phyloP scores from a whole-genome alignment of 2,329 filamentous ascomycete genomes.

The Colletotrichum liaoningense region DNA sequence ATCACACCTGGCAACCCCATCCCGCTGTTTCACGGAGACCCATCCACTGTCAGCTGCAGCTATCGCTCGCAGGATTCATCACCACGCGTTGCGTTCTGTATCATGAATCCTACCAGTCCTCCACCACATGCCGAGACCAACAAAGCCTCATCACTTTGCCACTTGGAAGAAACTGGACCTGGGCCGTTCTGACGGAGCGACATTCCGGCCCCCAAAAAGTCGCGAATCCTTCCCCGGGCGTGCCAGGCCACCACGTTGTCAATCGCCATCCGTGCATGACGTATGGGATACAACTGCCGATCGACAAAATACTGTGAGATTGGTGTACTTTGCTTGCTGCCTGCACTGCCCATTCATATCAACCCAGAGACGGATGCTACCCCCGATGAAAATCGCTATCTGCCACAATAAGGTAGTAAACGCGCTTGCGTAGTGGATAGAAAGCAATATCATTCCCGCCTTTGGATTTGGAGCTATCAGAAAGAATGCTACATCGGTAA shows the following conservation, averaged over 20 bases:
- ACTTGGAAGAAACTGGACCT: background rate
- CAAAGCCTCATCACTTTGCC: background rate
- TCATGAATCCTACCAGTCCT: background rate
- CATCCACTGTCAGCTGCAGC: background rate
- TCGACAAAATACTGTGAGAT: background rate
- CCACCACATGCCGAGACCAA: conserved; percentile 4
- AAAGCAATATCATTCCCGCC: background rate
- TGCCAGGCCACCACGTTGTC: background rate
- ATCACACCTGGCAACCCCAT: background rate
- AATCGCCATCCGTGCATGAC: conserved; percentile 4
- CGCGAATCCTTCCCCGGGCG: background rate
- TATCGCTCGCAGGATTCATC: background rate
- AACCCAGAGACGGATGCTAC: background rate
- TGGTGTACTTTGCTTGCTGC: background rate
- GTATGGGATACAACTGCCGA: background rate
- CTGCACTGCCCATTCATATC: background rate
- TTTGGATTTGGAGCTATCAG: background rate
- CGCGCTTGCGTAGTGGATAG: background rate
- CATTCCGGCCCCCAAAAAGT: conserved; percentile 9
- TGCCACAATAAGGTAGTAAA: background rate
- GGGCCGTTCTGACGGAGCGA: background rate
- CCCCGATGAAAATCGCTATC: background rate
- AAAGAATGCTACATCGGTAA: too few species aligned
- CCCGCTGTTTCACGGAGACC: background rate
- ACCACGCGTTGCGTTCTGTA: background rate